Percentiles rank a stretch among this genome's conserved stretches.
phyloP scores from a whole-genome alignment of 2,329 filamentous ascomycete species.

The Aureobasidium sp. region DNA sequence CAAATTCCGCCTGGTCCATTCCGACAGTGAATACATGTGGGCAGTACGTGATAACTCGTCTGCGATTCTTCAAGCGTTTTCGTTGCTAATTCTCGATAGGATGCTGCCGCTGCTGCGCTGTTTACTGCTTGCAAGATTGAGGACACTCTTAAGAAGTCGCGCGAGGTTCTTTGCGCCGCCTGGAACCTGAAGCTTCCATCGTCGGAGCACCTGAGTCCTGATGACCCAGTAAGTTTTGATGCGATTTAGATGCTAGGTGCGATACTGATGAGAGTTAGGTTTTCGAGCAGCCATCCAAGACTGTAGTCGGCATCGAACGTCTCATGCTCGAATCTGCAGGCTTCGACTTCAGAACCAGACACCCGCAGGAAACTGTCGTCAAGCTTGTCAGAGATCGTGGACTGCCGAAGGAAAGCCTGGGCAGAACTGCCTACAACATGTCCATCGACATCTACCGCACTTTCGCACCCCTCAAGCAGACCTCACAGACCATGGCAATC shows the following conservation, averaged over 20 bases:
- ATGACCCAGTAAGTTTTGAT: conserved; percentile 60
- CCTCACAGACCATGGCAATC: conserved; percentile 74
- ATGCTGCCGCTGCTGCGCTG: conserved; percentile 78
- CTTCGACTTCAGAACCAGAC: conserved; percentile 86
- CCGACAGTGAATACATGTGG: conserved; percentile 78
- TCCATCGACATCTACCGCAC: conserved; percentile 88
- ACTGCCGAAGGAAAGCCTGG: conserved; percentile 36
- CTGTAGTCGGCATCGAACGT: conserved; percentile 81
- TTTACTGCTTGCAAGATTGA: conserved; percentile 96
- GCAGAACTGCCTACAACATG: conserved; percentile 67
- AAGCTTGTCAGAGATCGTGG: conserved; percentile 48
- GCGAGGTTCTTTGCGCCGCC: conserved; percentile 81
- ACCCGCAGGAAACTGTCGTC: conserved; percentile 75
- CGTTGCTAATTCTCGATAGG: conserved; percentile 36
- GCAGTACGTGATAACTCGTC: conserved; percentile 29
- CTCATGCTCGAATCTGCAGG: conserved; percentile 86
- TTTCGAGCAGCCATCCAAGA: conserved; percentile 70
- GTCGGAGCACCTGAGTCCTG: conserved; percentile 60
- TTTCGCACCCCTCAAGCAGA: conserved; percentile 84
- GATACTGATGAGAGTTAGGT: conserved; percentile 41
- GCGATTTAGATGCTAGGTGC: background rate
- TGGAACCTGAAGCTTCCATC: conserved; percentile 68
- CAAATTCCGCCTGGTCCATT: conserved; percentile 78
- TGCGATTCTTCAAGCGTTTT: background rate
- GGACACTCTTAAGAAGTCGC: conserved; percentile 94